These are phyloP conservation scores for Trifolium fragiferum DNA, from an alignment of 306 rosid species.

Conservation along the genomic window DNA sequence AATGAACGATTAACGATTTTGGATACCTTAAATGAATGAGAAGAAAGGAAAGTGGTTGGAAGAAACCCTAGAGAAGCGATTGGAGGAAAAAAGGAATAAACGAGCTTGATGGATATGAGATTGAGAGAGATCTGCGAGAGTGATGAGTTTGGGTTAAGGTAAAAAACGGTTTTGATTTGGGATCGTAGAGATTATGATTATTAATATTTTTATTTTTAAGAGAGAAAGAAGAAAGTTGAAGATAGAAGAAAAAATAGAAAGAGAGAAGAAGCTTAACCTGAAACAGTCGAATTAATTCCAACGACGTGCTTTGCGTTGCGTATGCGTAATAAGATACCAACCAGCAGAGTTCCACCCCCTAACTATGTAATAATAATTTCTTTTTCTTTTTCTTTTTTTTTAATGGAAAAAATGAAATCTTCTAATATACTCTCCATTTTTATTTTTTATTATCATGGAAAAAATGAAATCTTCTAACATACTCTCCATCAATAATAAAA, in stretches of 20 bases:
- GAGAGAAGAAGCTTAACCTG: constrained; percentile 17
- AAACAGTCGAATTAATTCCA: constrained; percentile 6
- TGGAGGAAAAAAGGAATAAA: not conserved
- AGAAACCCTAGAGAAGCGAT: constrained; percentile 29
- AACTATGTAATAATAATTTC: not conserved
- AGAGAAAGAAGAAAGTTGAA: constrained; percentile 6
- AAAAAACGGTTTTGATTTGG: not conserved
- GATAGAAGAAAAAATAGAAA: constrained; percentile 16
- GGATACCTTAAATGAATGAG: constrained; percentile 10
- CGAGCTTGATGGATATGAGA: not conserved
- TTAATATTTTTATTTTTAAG: no score
- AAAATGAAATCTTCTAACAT: no score
- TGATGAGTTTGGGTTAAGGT: not conserved
- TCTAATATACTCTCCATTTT: no score
- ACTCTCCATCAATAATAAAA: no score
- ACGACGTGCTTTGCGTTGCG: constrained; percentile 24
- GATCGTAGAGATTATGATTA: not conserved
- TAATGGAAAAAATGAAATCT: no score
- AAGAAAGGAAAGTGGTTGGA: not conserved
- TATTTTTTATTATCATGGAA: no score
- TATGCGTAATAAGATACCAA: not conserved
- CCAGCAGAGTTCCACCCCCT: not conserved
- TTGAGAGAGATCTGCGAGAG: constrained; percentile 21
- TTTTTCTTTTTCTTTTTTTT: no score
- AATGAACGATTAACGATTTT: constrained; percentile 1